Evolutionary conservation across 371 early-diverging fungal species (phyloP), one percentile per base, ranked within the genome.

Genomic region (Zancudomyces culisetae): DNA sequence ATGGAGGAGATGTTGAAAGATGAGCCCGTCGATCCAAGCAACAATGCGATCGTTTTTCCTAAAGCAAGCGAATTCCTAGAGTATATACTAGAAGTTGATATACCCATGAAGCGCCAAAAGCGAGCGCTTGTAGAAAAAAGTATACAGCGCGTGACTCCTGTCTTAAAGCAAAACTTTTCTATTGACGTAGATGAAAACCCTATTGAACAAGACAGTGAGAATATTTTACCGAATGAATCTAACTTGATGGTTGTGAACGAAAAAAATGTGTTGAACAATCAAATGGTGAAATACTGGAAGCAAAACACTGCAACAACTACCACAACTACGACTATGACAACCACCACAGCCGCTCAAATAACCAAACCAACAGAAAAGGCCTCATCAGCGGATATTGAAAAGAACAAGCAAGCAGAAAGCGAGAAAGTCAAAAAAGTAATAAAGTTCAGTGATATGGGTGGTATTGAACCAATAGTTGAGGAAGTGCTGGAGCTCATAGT

Each of bases 401-500:
- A 53, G 35, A 47, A n/a, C n/a, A 45, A n/a, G 52, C 43, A 42
- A 45, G 21, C 21, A 24, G 43, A 43, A 39, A 4, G n/a, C 22
- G n/a, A 55, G 48, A 27, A 53, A 55, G 53, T 59, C 42, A 48
- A 27, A 10, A 90, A 77, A 18, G 75, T 74, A 1, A 70, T 81
- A 2, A 68, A 76, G 41, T 66, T 92, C 26, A 68, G 77, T 8
- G 88, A 92, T 64, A 64, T 92, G 43, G 93, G 90, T 57, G 94
- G 96, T 3, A 82, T 95, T 39, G 94, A 94, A 43, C 57, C 75
- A 24, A 81, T 81, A 60, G 78, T 89, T 30, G 87, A 89, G 55
- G 90, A 96, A 55, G 82, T 98, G 24, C 75, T 92, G 63, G 96
- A 98, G 61, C 76, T 95, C 27, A 83, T 99, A 58, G 94, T 85